These are phyloP conservation scores for Fusarium sp. DNA, from an alignment of 2,329 filamentous ascomycete genomes.

Conservation along the genomic window DNA sequence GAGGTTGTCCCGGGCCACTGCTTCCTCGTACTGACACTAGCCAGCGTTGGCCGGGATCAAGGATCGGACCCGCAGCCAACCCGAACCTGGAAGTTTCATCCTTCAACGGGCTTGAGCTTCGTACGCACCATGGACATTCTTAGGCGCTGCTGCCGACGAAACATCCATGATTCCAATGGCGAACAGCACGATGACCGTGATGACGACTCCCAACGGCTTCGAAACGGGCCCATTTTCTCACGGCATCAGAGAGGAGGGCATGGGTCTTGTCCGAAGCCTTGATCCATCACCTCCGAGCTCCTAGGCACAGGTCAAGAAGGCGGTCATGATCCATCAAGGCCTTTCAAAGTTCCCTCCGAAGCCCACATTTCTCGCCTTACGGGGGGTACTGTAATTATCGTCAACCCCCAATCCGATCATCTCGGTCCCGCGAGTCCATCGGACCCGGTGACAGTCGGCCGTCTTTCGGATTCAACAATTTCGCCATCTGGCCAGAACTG, in stretches of 20 bases:
- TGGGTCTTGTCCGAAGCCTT: constrained; percentile 10
- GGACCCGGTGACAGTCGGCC: background rate
- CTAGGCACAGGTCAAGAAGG: constrained; percentile 1
- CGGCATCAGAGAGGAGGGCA: constrained; percentile 6
- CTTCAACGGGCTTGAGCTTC: constrained; percentile 25
- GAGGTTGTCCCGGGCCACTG: constrained; percentile 14
- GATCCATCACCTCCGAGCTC: constrained; percentile 4
- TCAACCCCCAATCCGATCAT: constrained; percentile 5
- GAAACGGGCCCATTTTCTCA: constrained; percentile 14
- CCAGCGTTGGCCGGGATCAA: constrained; percentile 32
- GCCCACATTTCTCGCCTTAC: constrained; percentile 23
- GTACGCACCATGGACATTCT: constrained; percentile 7
- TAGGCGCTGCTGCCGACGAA: constrained; percentile 27
- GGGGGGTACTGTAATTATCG: constrained; percentile 35
- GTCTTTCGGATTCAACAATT: background rate
- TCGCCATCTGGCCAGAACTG: background rate
- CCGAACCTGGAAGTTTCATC: constrained; percentile 42
- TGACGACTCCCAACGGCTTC: constrained; percentile 18
- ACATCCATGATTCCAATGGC: constrained; percentile 3
- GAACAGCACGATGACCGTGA: background rate
- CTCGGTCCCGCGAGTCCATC: constrained; percentile 8
- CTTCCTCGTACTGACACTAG: constrained; percentile 20
- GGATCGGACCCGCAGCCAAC: constrained; percentile 28
- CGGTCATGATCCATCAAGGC: background rate
- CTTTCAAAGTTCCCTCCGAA: constrained; percentile 5